A percentile compares a stretch with the other conserved stretches of the same genome.
These are phyloP conservation scores for Skeletonema potamos DNA, from an alignment of 108 stramenopile genomes.

Conservation along the genomic window DNA sequence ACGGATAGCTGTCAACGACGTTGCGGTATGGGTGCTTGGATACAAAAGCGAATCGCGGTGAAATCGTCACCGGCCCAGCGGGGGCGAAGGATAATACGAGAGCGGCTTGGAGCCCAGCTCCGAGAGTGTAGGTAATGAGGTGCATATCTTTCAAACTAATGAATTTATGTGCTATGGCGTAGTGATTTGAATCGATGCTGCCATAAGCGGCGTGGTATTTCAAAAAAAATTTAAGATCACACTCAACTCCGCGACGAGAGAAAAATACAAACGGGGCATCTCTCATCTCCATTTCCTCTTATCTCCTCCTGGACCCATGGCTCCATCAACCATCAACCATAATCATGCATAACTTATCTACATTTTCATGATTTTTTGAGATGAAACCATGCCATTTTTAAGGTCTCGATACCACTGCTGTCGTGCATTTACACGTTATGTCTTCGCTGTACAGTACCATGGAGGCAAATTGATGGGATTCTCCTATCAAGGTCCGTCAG, in stretches of 20 bases:
- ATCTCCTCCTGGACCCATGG: too few relatives aligned
- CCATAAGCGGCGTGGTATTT: too few relatives aligned
- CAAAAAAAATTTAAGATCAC: background rate
- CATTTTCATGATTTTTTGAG: too few relatives aligned
- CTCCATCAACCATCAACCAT: too few relatives aligned
- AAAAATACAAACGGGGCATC: background rate
- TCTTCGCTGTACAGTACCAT: constrained; percentile 75
- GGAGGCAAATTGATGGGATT: constrained; percentile 71
- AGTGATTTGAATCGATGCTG: background rate
- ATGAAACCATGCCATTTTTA: background rate
- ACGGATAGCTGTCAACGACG: background rate
- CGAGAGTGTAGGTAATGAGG: background rate
- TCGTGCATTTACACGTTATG: constrained; percentile 63
- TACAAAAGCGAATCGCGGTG: background rate
- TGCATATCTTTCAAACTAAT: background rate
- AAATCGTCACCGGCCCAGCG: background rate
- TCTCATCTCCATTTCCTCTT: too few relatives aligned
- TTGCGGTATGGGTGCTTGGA: background rate
- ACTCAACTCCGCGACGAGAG: background rate
- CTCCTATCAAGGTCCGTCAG: constrained; percentile 56
- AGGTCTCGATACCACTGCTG: background rate
- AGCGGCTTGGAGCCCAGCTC: background rate
- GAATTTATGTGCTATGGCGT: too few relatives aligned
- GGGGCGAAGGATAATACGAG: background rate
- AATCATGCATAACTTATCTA: too few relatives aligned